Conservation (phyloP, 208 protist genomes). For the Leishmania arabica region DNA sequence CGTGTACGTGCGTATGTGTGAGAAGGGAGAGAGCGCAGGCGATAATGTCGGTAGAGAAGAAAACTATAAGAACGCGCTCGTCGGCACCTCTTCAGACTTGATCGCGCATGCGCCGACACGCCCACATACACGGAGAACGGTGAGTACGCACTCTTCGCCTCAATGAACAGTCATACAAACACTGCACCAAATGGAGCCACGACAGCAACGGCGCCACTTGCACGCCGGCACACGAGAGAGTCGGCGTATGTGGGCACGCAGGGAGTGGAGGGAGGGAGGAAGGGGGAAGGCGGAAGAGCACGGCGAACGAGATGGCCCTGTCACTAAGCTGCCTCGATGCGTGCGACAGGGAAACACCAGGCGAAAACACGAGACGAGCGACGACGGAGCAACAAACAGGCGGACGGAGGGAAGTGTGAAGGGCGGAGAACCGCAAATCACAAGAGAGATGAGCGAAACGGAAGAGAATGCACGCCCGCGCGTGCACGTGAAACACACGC, state of each 20-base stretch:
- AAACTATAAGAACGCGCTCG: background rate
- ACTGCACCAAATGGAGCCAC: background rate
- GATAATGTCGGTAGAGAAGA: constrained; percentile 1
- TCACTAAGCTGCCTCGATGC: background rate
- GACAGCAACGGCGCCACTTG: background rate
- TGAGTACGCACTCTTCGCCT: background rate
- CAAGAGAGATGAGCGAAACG: background rate
- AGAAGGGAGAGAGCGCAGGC: background rate
- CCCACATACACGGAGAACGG: background rate
- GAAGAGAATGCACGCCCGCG: background rate
- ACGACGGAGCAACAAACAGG: background rate
- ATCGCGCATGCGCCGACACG: background rate
- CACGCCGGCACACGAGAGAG: background rate
- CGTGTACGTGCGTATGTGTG: background rate
- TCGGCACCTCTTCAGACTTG: background rate
- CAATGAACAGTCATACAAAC: background rate
- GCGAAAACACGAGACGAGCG: background rate
- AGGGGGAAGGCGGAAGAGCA: background rate
- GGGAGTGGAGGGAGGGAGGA: no score
- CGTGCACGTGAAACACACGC: constrained; percentile 2
- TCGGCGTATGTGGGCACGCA: background rate
- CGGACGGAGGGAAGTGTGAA: background rate
- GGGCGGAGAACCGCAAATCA: background rate
- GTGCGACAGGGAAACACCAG: background rate
- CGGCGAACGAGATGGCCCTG: background rate